These are phyloP conservation scores for Steccherinum ochraceum DNA, from an alignment of 768 basidiomycete genomes.

Conservation along the genomic window DNA sequence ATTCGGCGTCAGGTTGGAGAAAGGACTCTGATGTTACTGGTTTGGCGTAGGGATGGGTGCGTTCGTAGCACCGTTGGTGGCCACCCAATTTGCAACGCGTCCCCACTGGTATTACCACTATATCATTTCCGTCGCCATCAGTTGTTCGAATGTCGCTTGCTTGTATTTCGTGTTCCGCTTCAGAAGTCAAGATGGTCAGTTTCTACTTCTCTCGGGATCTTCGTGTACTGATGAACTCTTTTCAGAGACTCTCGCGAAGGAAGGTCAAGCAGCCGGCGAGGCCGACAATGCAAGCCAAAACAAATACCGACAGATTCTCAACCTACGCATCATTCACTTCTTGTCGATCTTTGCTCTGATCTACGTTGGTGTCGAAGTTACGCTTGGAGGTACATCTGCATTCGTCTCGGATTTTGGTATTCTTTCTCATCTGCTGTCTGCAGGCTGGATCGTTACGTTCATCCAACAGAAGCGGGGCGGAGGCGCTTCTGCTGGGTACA, in stretches of 20 bases:
- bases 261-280: constrained; percentile 24
- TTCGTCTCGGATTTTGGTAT: neutral
- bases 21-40: neutral
- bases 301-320: constrained; percentile 29
- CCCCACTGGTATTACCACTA: constrained; percentile 39
- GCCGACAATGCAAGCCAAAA: constrained; percentile 20
- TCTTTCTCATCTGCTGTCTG: neutral
- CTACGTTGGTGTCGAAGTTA: constrained; percentile 38
- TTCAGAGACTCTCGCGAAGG: constrained; percentile 22
- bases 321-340: constrained; percentile 28
- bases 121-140: constrained; percentile 27
- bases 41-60: constrained; percentile 38
- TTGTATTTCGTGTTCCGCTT: constrained; percentile 22
- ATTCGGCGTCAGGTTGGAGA: neutral
- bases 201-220: neutral
- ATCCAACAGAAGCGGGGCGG: constrained; percentile 33
- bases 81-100: constrained; percentile 40
- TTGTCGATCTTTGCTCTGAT: constrained; percentile 33
- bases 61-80: constrained; percentile 43
- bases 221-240: constrained; percentile 8
- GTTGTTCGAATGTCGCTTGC: constrained; percentile 12
- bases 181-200: constrained; percentile 24
- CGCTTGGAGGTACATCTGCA: constrained; percentile 29
- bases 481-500: constrained; percentile 32
- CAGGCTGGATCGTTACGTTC: constrained; percentile 42